Conservation (phyloP, 2,329 filamentous ascomycete species). For the Trichophaea hybrida region DNA sequence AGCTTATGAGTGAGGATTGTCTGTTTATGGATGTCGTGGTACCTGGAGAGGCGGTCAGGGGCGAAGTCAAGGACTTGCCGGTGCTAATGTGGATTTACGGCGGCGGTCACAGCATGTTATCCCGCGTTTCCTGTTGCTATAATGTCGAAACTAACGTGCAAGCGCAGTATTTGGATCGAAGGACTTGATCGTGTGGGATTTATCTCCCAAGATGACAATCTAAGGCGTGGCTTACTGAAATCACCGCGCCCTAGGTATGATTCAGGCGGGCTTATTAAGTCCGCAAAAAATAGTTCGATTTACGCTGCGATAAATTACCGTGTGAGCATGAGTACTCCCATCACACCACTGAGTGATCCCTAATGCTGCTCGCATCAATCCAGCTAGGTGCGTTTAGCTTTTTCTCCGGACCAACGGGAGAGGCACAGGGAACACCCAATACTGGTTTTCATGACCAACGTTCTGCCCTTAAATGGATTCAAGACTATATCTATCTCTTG, state of each 20-base stretch:
- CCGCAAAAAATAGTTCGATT: constrained; percentile 33
- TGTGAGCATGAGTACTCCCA: constrained; percentile 23
- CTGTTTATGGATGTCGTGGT: constrained; percentile 40
- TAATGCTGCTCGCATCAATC: neutral
- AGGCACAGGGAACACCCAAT: constrained; percentile 34
- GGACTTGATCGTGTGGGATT: constrained; percentile 20
- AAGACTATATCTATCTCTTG: constrained; percentile 35
- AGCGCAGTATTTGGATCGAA: constrained; percentile 23
- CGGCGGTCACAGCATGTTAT: constrained; percentile 32
- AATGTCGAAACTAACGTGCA: neutral
- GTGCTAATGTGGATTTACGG: constrained; percentile 38
- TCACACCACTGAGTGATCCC: neutral
- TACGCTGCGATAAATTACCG: constrained; percentile 39
- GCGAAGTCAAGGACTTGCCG: constrained; percentile 32
- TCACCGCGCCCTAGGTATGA: constrained; percentile 11
- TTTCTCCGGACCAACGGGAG: constrained; percentile 35
- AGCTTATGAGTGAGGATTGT: constrained; percentile 35
- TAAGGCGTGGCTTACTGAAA: neutral
- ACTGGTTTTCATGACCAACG: constrained; percentile 35
- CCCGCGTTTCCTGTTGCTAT: neutral
- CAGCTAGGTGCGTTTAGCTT: constrained; percentile 37
- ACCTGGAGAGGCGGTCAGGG: constrained; percentile 33
- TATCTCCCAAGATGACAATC: neutral
- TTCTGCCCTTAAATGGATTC: constrained; percentile 38
- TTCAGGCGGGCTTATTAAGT: constrained; percentile 24